Percentiles rank a stretch among this genome's conserved stretches.
These are phyloP conservation scores for Beauveria caledonica DNA, from an alignment of 2,329 filamentous ascomycete species.

Conservation along the genomic window DNA sequence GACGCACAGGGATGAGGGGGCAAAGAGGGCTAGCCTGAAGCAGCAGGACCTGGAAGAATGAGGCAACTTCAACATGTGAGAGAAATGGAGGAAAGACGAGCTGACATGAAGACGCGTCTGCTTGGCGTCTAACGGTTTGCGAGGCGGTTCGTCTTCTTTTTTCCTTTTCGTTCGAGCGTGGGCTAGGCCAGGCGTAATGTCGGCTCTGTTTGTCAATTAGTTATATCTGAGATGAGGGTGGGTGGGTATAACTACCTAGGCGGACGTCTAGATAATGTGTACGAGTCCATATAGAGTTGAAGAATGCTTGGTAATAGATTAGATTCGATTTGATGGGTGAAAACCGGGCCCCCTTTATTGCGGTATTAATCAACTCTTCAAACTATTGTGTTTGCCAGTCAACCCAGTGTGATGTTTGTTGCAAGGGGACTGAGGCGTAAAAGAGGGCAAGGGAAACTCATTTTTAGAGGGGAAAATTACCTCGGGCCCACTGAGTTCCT, in stretches of 20 bases:
- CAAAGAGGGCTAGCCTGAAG: background rate
- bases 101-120: background rate
- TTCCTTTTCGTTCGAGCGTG: too few relatives aligned
- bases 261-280: too few relatives aligned
- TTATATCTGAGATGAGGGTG: too few relatives aligned
- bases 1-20: background rate
- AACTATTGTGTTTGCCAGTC: too few relatives aligned
- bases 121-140: background rate
- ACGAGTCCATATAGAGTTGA: too few relatives aligned
- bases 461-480: too few relatives aligned
- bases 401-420: background rate
- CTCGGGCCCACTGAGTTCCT: too few relatives aligned
- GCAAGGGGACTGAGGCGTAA: too few relatives aligned
- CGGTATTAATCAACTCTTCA: background rate
- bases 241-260: too few relatives aligned
- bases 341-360: background rate
- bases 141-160: background rate
- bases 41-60: background rate
- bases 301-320: background rate
- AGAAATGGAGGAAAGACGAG: background rate
- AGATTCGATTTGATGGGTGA: slow-evolving; percentile 2
- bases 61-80: background rate
- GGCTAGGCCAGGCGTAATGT: too few relatives aligned
- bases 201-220: too few relatives aligned
- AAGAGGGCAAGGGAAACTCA: too few relatives aligned